Evolutionary conservation across 192 early-diverging fungal species (phyloP), one percentile per base, ranked within the genome.

Genomic region (Backusella australiensis): DNA sequence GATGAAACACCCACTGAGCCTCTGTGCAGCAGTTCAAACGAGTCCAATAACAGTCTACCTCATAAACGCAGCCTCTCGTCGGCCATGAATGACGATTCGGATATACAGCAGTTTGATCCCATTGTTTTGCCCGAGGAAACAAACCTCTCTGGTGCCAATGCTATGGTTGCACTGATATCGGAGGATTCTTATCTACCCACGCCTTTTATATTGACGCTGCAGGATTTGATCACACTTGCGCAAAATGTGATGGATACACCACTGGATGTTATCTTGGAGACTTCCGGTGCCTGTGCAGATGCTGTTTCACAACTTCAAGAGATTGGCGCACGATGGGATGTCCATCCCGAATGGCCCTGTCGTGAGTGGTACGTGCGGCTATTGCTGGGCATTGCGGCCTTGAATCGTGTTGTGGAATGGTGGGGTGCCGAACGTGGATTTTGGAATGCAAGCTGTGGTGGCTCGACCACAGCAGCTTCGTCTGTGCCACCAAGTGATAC

Each of bases 401-500:
- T 96, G 29, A 93, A 91, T 19, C 84, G 94, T 56, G 84, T 95
- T 19, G 87, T 96, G 3, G 93, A 94, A 78, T 90, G 90, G 83
- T 87, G 94, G 84, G 93, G 94, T 63, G 94, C 90, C 19, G 93
- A 95, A 73, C 82, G 86, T 4, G 84, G 84, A 15, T 87, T 92
- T 69, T 94, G 93, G 94, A 49, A 19, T 1, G 46, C 46, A 21
- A 49, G 46, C 6, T n/a, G 46, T 49, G 46, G 46, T 1, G 46
- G 46, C 46, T 69, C 79, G n/a, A 21, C 23, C 19, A 59, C 69
- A 29, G 35, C 52, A 6, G 49, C 78, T 5, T 21, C 66, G 19
- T 36, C 72, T 3, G 36, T 56, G 19, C 41, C 71, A 9, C 36
- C 41, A 0, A 76, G 65, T 53, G 75, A 76, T 29, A 69, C 38